Base-by-base conservation (phyloP, 352 stramenopile genomes). In the Phytophthora pinifolia region DNA sequence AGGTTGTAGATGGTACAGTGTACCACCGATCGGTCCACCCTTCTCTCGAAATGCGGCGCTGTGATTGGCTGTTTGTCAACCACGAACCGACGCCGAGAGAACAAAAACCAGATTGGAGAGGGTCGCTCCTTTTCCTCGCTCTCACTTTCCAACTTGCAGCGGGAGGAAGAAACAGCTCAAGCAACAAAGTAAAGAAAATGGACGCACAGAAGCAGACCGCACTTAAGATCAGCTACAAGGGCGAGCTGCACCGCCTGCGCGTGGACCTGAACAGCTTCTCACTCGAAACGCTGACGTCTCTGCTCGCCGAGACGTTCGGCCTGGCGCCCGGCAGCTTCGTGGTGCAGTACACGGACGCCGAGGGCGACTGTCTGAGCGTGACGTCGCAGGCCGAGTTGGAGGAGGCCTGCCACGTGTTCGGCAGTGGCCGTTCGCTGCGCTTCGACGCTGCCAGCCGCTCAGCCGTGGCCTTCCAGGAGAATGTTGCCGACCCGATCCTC, bases 181-280 rank as follows among this genome's bases (percentile, higher is more conserved):
- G 36, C 4, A 34, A 47, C 20, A 13, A 72, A 15, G 30, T 15
- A 43, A 56, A 30, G 32, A 67, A 1, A 38, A 83, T 88, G 78
- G 68, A 69, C 58, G 25, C 60, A 31, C 63, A 73, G 62, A 66
- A 85, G 47, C 69, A 85, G 47, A 86, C 76, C 38, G 72, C 82
- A 6, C 61, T 94, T 18, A 94, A 94, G 76, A 73, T 94, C 51
- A 78, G 65, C 56, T 74, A 84, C 80, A 89, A 88, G 60, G 82
- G 84, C 46, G 84, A 94, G 65, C 86, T 94, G 50, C 82, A 92
- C 67, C 82, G 84, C 61, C 73, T 94, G 34, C 70, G 69, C 43
- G 70, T 89, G 55, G 70, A 92, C 57, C 65, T 92, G n/a, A n/a
- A 33, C 30, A 42, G 41, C 27, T 84, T 86, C 44, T 56, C 59